These are phyloP conservation scores for Craterostigma plantagineum DNA, from an alignment of 257 asterid genomes.

Conservation along the genomic window DNA sequence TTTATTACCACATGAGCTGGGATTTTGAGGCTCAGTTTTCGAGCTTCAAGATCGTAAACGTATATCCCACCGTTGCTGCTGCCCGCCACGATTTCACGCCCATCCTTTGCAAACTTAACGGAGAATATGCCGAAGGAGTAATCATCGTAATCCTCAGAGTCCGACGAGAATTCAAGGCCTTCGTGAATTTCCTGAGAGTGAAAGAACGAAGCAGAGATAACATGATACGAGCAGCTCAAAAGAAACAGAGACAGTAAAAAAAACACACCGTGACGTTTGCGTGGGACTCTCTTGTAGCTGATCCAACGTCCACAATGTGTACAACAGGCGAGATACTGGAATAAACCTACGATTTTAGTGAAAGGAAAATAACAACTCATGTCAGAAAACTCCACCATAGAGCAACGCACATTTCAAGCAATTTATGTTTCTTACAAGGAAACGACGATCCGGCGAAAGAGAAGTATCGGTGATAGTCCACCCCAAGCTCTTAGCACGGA, in stretches of 20 bases:
- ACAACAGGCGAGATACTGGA: conserved; percentile 75
- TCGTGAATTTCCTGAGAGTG: conserved; percentile 90
- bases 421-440: conserved; percentile 38
- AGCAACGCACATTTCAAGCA: not conserved
- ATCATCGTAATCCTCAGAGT: conserved; percentile 28
- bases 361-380: conserved; percentile 10
- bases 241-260: conserved; percentile 11
- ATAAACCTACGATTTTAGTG: conserved; percentile 39
- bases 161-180: conserved; percentile 62
- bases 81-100: conserved; percentile 82
- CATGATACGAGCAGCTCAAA: conserved; percentile 2
- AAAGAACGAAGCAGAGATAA: not conserved
- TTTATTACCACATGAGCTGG: conserved; percentile 67
- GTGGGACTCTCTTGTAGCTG: conserved; percentile 47
- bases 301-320: conserved; percentile 82
- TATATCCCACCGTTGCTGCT: conserved; percentile 57
- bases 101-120: conserved; percentile 79
- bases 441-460: conserved; percentile 77
- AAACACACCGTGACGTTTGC: conserved; percentile 73
- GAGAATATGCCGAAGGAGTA: conserved; percentile 89
- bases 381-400: not conserved
- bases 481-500: conserved; percentile 60
- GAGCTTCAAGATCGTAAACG: conserved; percentile 77
- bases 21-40: conserved; percentile 49
- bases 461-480: conserved; percentile 97